These are phyloP conservation scores for Alternaria dauci DNA, from an alignment of 2,329 filamentous ascomycete species.

Conservation along the genomic window DNA sequence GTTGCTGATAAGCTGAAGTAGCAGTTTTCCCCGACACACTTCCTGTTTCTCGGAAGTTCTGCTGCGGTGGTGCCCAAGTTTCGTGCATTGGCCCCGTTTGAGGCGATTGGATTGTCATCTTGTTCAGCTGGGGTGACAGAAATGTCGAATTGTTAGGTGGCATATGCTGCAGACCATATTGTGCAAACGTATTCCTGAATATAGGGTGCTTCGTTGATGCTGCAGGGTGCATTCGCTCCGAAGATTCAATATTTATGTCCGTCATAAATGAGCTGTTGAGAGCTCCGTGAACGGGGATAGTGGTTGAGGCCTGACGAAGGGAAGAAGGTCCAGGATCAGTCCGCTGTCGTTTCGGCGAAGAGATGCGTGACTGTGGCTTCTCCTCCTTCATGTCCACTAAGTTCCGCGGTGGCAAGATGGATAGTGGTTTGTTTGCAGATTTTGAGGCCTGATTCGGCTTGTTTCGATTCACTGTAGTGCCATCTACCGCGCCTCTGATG, in stretches of 20 bases:
- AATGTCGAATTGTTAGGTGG: not conserved
- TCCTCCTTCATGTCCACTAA: constrained; percentile 6
- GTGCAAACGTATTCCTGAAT: not conserved
- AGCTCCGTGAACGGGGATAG: not conserved
- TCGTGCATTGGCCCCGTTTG: not conserved
- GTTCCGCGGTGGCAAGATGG: not conserved
- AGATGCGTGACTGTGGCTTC: not conserved
- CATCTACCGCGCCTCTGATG: constrained; percentile 36
- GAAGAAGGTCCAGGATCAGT: constrained; percentile 7
- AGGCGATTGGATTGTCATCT: not conserved
- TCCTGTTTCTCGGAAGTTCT: too few species aligned
- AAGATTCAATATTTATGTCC: not conserved
- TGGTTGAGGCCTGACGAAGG: not conserved
- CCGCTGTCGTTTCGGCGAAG: constrained; percentile 28
- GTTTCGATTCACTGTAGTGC: constrained; percentile 26
- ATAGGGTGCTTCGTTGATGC: not conserved
- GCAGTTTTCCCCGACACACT: too few species aligned
- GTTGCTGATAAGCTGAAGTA: too few species aligned
- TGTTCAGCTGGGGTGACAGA: not conserved
- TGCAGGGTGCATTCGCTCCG: not conserved
- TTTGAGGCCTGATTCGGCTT: not conserved
- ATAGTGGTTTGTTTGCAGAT: not conserved
- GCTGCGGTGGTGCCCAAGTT: not conserved
- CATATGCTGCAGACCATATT: not conserved
- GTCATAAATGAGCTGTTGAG: not conserved